Evolutionary conservation across 805 yeast species (phyloP).

Genomic region (Candida suzukii): DNA sequence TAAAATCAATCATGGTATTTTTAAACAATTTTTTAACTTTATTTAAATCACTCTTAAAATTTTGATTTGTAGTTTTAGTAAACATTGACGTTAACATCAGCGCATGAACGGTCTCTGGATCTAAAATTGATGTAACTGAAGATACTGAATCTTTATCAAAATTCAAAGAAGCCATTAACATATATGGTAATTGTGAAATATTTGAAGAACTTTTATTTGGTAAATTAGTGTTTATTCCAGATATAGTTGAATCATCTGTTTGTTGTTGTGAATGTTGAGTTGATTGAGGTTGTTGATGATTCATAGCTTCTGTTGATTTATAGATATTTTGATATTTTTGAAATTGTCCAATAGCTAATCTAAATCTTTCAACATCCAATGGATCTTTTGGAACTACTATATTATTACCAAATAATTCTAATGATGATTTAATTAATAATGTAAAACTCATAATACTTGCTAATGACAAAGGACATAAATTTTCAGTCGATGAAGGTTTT

Average conservation of each 20-base stretch:
- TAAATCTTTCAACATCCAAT: constrained; percentile 64
- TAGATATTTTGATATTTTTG: constrained; percentile 39
- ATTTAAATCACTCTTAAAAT: constrained; percentile 26
- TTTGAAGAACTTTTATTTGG: constrained; percentile 29
- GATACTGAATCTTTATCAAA: background rate
- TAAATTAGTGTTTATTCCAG: constrained; percentile 7
- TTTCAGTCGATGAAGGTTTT: constrained; percentile 27
- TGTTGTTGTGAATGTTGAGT: constrained; percentile 23
- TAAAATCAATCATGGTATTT: constrained; percentile 28
- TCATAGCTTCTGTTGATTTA: background rate
- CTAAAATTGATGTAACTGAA: constrained; percentile 4
- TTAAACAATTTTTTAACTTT: constrained; percentile 28
- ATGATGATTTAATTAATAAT: constrained; percentile 54
- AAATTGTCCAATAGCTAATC: constrained; percentile 62
- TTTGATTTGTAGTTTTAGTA: constrained; percentile 25
- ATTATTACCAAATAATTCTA: constrained; percentile 49
- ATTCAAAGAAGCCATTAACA: constrained; percentile 1
- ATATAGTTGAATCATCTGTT: constrained; percentile 2
- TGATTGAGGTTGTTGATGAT: constrained; percentile 27
- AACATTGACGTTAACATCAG: constrained; percentile 15
- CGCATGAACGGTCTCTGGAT: constrained; percentile 16
- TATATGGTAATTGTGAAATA: constrained; percentile 44
- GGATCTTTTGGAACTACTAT: constrained; percentile 77
- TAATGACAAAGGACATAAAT: constrained; percentile 59
- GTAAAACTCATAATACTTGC: constrained; percentile 77